Conservation (phyloP, 768 basidiomycete species). For the Lactarius vividus region DNA sequence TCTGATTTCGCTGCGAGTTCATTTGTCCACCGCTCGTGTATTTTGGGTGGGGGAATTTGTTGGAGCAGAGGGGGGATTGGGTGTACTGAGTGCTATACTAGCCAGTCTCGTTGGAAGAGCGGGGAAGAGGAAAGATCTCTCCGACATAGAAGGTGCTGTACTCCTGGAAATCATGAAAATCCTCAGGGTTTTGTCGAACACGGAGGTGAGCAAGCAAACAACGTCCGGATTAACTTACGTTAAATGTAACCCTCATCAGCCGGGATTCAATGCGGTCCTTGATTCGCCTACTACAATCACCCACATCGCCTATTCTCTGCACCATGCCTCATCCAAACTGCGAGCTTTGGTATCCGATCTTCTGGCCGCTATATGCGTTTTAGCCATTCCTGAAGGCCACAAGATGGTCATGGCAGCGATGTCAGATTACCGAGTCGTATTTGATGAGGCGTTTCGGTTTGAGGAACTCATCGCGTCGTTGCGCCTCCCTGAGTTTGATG, state of each 20-base stretch:
- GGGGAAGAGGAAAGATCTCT: constrained; percentile 56
- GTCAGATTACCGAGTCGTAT: constrained; percentile 73
- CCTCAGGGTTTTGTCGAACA: constrained; percentile 80
- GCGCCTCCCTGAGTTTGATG: constrained; percentile 47
- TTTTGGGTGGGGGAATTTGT: constrained; percentile 79
- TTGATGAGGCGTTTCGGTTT: constrained; percentile 76
- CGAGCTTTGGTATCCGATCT: constrained; percentile 71
- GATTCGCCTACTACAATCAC: constrained; percentile 62
- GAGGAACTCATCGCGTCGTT: constrained; percentile 68
- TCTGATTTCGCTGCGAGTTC: constrained; percentile 78
- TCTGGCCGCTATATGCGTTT: constrained; percentile 78
- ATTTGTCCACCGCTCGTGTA: constrained; percentile 78
- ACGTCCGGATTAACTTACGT: constrained; percentile 4
- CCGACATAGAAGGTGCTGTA: constrained; percentile 64
- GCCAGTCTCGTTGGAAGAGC: constrained; percentile 62
- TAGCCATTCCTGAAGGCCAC: constrained; percentile 69
- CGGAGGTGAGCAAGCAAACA: constrained; percentile 53
- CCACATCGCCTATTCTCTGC: constrained; percentile 69
- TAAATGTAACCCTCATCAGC: constrained; percentile 40
- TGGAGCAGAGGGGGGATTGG: constrained; percentile 60
- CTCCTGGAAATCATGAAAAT: constrained; percentile 77
- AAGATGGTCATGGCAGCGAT: constrained; percentile 71
- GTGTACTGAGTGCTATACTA: constrained; percentile 56
- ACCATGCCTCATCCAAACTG: constrained; percentile 63
- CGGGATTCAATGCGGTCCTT: constrained; percentile 69